Conservation (phyloP, 768 basidiomycete species). For the Collybia sordida region DNA sequence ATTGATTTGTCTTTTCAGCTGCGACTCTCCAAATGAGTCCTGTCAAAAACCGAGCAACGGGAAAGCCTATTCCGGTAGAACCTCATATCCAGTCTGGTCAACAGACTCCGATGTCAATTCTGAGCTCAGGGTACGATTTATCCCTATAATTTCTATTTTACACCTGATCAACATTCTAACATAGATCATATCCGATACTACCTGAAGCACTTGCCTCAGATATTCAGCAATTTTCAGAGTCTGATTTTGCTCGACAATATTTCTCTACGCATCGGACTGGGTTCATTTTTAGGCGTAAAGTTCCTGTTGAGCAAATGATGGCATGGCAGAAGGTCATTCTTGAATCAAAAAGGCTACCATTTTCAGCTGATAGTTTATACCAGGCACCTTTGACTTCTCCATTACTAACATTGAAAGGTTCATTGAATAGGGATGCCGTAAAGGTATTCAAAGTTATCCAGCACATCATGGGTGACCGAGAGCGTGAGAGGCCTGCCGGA, state of each 20-base stretch:
- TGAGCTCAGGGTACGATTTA: constrained; percentile 65
- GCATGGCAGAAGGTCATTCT: constrained; percentile 77
- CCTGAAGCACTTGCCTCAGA: constrained; percentile 81
- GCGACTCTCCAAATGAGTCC: constrained; percentile 76
- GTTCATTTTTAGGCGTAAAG: constrained; percentile 77
- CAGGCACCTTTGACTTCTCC: constrained; percentile 70
- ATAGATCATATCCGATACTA: constrained; percentile 72
- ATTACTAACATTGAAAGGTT: constrained; percentile 66
- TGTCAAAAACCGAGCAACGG: constrained; percentile 60
- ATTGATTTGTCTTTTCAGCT: constrained; percentile 33
- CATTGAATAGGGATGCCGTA: constrained; percentile 74
- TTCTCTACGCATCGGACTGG: constrained; percentile 91
- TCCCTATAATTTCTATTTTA: constrained; percentile 2
- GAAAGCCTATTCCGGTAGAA: constrained; percentile 63
- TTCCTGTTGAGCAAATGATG: constrained; percentile 88
- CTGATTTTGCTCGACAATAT: constrained; percentile 83
- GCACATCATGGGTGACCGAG: constrained; percentile 91
- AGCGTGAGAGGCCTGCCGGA: constrained; percentile 61
- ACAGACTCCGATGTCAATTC: constrained; percentile 36
- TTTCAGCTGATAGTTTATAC: constrained; percentile 2
- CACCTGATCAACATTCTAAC: constrained; percentile 11
- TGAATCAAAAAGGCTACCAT: not conserved
- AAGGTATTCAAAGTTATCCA: constrained; percentile 89
- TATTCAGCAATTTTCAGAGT: constrained; percentile 85
- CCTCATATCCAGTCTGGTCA: constrained; percentile 9